Base-by-base conservation (phyloP, 139 green algal species). In the Volvox reticuliferus region DNA sequence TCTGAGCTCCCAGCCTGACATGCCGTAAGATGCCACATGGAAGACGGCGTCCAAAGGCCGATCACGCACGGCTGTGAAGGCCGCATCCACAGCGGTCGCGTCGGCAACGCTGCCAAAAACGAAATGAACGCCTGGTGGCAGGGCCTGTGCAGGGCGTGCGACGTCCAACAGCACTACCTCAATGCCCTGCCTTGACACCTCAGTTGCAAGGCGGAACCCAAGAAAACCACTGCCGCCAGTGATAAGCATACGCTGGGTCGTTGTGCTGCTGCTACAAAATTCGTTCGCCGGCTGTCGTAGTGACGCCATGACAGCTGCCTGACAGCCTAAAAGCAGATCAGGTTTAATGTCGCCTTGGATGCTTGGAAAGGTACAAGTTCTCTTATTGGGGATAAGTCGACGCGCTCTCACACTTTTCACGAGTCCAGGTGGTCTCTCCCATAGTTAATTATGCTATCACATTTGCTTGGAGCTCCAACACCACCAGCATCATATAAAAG, bases 21-120 rank as follows among this genome's bases (percentile, higher is more conserved):
- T 95, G 71, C 93, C 93, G 61, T 92, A 95, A 16, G 82, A 92
- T 9, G 93, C 93, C n/a, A 94, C 82, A 71, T 95, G 93, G 71
- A 95, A 94, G 0, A 95, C 91, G 32, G 88, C 77, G 32, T 89
- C 85, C 26, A 80, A n/a, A 12, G 30, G 21, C 22, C 62, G 0
- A 30, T 21, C 9, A 67, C 82, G 6, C 18, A 30, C 24, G 37
- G 13, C 71, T 2, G 1, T 18, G 68, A 81, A 68, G 13, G 84
- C 84, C 1, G 84, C 84, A 28, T 75, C 71, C 1, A 90, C 86
- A 1, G 20, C 73, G 30, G 30, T 44, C 0, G 69, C 86, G 30
- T 90, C 73, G 12, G 86, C 86, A 0, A 90, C 86, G 73, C 50
- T 77, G 44, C 71, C 86, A 17, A 13, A 12, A 2, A 76, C 14